Base-by-base conservation (phyloP, 805 yeast genomes). In the Hanseniaspora hatyaiensis region DNA sequence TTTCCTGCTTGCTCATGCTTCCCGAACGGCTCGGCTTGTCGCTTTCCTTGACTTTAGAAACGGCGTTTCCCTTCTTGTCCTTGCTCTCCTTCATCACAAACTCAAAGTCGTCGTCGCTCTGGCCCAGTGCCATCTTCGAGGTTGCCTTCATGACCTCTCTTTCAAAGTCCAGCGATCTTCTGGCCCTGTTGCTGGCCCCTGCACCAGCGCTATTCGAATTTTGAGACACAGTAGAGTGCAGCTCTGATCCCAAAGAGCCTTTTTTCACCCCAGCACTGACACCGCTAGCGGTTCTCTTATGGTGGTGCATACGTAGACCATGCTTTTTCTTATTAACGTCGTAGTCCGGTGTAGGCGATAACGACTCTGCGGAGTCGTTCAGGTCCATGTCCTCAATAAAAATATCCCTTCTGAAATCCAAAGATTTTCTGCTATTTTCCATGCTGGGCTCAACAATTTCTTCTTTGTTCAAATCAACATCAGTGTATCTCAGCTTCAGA, bases 351-450 rank as follows among this genome's bases (percentile, higher is more conserved):
- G 6, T 18, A n/a, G 40, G 31, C 16, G 23, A 22, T 20, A 32
- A 32, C 16, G 39, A 38, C 24, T 36, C 50, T 22, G 18, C 23
- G 12, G 50, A 48, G 11, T 38, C 34, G n/a, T 29, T 41, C 31
- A 33, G 26, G 8, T 41, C 48, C 86, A 67, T 8, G 85, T 78
- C 15, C 81, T 75, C 56, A 82, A 87, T 54, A 85, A 67, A 49
- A 80, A 75, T 40, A 80, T 70, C 50, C 84, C 70, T 53, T 88
- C 67, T 28, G 48, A 83, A 66, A 52, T 73, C 71, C 33, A 71
- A 72, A 30, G 71, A 66, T 42, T 71, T 67, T 56, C 82, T 77
- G 50, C 79, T 69, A 11, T 12, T 34, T 34, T 34, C n/a, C n/a
- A n/a, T n/a, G 28, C 8, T 20, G 38, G 6, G 16, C 19, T 20